Evolutionary conservation across 305 asterid species (phyloP).

Genomic region (Fraxinus xanthoxyloides): DNA sequence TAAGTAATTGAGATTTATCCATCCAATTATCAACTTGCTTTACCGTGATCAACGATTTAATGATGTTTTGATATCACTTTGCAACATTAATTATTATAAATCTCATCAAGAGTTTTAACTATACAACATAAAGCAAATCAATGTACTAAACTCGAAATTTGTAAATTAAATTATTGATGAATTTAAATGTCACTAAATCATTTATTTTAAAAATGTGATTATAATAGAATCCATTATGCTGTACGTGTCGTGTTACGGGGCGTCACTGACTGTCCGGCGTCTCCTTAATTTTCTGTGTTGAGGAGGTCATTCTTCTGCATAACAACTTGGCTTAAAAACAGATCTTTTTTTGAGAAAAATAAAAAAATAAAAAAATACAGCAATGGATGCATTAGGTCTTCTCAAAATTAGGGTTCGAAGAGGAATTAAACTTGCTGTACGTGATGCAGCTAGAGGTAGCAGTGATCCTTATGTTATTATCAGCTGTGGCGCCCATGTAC

Average conservation of each 20-base stretch:
- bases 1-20: not conserved
- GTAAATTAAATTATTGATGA: too few species aligned
- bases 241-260: not conserved
- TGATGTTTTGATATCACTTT: not conserved
- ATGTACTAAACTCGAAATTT: not conserved
- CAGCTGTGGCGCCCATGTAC: slow-evolving; percentile 58
- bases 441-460: slow-evolving; percentile 56
- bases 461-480: slow-evolving; percentile 80
- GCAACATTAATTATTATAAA: too few species aligned
- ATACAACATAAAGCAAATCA: not conserved
- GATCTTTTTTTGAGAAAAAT: not conserved
- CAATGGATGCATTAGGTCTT: slow-evolving; percentile 61
- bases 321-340: not conserved
- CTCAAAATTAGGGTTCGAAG: slow-evolving; percentile 50
- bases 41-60: not conserved
- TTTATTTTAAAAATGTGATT: too few species aligned
- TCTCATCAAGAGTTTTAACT: not conserved
- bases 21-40: not conserved
- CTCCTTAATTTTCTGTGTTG: slow-evolving; percentile 27
- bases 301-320: slow-evolving; percentile 24
- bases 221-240: not conserved
- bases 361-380: not conserved
- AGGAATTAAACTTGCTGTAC: slow-evolving; percentile 71
- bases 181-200: not conserved
- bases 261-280: not conserved